These are phyloP conservation scores for Mortierella hygrophila DNA, from an alignment of 192 early-diverging fungal genomes.

Conservation along the genomic window DNA sequence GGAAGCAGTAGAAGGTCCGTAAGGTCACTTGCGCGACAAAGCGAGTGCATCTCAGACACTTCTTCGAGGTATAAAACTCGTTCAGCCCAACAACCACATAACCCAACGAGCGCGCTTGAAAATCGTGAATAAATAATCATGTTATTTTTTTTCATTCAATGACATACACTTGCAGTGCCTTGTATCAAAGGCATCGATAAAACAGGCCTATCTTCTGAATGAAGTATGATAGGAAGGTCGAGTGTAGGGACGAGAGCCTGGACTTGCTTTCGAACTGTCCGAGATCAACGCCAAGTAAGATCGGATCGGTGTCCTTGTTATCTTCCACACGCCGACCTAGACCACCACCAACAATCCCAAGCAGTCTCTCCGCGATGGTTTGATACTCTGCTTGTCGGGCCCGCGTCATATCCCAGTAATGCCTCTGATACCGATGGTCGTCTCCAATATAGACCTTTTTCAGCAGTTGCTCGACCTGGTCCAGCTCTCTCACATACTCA, in stretches of 20 bases:
- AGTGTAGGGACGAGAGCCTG: neutral
- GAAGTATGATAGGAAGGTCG: neutral
- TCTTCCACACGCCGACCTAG: neutral
- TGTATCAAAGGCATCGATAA: too few species aligned
- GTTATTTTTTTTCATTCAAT: too few species aligned
- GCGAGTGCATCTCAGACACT: neutral
- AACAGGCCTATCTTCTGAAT: neutral
- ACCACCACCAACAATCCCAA: neutral
- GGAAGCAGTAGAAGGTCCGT: too few species aligned
- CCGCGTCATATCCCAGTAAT: neutral
- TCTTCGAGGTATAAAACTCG: conserved; percentile 17
- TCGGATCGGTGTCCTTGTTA: neutral
- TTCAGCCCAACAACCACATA: conserved; percentile 13
- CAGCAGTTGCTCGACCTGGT: conserved; percentile 2
- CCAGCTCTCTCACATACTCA: neutral
- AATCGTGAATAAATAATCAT: neutral
- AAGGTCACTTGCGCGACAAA: conserved; percentile 12
- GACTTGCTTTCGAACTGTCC: too few species aligned
- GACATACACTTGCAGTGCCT: too few species aligned
- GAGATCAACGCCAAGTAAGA: too few species aligned
- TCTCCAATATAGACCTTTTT: neutral
- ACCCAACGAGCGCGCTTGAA: conserved; percentile 8
- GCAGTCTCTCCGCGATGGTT: neutral
- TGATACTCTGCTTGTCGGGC: neutral
- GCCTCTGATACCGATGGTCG: neutral